Percentiles rank a stretch among this genome's conserved stretches.
Evolutionary conservation across 2,329 filamentous ascomycete genomes (phyloP).

Genomic region (Colletotrichum sp.): DNA sequence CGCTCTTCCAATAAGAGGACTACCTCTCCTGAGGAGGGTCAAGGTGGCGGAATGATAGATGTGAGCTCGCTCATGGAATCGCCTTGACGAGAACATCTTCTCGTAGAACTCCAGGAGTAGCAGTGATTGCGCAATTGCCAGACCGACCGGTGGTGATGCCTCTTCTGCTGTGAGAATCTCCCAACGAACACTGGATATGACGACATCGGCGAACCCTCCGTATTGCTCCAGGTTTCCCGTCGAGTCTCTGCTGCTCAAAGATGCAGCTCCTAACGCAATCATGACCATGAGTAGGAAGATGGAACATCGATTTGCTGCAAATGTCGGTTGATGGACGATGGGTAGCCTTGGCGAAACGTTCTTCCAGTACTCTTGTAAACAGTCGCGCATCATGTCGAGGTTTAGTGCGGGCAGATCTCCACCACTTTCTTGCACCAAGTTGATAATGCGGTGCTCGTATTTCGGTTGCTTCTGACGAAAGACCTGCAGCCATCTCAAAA

Average conservation of each 20-base stretch:
- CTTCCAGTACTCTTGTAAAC: constrained; percentile 86
- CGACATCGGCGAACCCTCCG: constrained; percentile 59
- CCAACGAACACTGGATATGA: constrained; percentile 77
- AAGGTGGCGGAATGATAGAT: constrained; percentile 89
- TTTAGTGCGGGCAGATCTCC: constrained; percentile 61
- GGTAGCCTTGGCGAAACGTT: constrained; percentile 86
- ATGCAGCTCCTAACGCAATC: constrained; percentile 83
- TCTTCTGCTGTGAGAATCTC: constrained; percentile 84
- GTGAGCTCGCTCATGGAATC: constrained; percentile 85
- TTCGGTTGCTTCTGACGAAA: constrained; percentile 50
- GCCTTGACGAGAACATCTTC: constrained; percentile 86
- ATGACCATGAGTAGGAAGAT: constrained; percentile 80
- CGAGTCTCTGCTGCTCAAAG: constrained; percentile 70
- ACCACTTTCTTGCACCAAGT: constrained; percentile 38
- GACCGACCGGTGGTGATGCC: constrained; percentile 80
- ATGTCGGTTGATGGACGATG: constrained; percentile 87
- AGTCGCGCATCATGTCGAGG: constrained; percentile 83
- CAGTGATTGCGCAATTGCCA: constrained; percentile 89
- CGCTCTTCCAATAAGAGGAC: constrained; percentile 81
- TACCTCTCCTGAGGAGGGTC: constrained; percentile 84
- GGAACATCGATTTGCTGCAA: constrained; percentile 79
- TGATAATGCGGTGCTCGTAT: constrained; percentile 31
- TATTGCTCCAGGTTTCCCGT: constrained; percentile 53
- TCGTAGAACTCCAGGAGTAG: constrained; percentile 87
- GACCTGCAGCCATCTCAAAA: constrained; percentile 46